phyloP scores from a whole-genome alignment of 768 basidiomycete species.

The Pholiota microspora region DNA sequence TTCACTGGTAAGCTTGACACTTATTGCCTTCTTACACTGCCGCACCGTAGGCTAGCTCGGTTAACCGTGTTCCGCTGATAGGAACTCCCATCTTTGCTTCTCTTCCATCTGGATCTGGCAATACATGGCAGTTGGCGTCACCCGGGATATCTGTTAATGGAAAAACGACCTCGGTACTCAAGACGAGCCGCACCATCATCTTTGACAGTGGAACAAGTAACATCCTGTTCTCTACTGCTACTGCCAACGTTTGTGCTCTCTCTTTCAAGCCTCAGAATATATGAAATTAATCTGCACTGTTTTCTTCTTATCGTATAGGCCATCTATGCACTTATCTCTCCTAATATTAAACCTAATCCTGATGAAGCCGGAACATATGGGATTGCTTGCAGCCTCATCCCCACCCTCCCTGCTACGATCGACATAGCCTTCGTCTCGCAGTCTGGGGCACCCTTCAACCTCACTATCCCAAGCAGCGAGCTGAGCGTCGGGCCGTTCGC shows the following conservation, averaged over 20 bases:
- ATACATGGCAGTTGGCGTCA: constrained; percentile 45
- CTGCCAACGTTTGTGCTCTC: constrained; percentile 38
- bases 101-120: constrained; percentile 31
- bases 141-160: constrained; percentile 51
- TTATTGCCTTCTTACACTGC: constrained; percentile 11
- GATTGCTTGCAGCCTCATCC: constrained; percentile 46
- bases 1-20: constrained; percentile 36
- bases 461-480: constrained; percentile 56
- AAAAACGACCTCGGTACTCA: constrained; percentile 41
- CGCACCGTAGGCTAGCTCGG: constrained; percentile 4
- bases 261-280: neutral
- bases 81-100: constrained; percentile 43
- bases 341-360: constrained; percentile 48
- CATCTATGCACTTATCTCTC: constrained; percentile 58
- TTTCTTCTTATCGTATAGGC: constrained; percentile 31
- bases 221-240: constrained; percentile 46
- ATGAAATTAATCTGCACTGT: neutral
- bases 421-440: constrained; percentile 55
- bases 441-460: constrained; percentile 45
- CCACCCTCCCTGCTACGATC: constrained; percentile 48
- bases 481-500: constrained; percentile 57
- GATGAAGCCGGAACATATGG: constrained; percentile 57
- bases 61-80: constrained; percentile 20
- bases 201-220: constrained; percentile 62
- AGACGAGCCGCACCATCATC: constrained; percentile 41